Base-by-base conservation (phyloP, 2,329 filamentous ascomycete species). In the Neoarthrinium moseri region DNA sequence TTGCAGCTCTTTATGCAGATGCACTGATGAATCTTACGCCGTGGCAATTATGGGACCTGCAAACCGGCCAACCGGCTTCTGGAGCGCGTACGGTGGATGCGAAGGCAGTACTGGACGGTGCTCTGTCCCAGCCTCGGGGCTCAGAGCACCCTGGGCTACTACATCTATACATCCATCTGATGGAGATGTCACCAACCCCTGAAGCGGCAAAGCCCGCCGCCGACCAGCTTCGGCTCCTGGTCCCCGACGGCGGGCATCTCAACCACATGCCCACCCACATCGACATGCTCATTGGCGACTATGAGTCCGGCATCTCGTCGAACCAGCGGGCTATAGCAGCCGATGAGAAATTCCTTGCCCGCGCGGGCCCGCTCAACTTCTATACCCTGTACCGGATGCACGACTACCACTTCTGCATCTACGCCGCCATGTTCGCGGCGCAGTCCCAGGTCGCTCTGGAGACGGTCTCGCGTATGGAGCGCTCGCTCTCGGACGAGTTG, bases 221-320 rank as follows among this genome's bases (percentile, higher is more conserved):
- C 5, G 77, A 89, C 55, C 66, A 70, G 13, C 72, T 90, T 10
- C 80, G 86, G 18, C 73, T 71, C 8, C 72, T 89, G 2, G 78
- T 86, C 0, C 86, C 86, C 0, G 85, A 89, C 58, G 74, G 80
- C 0, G 86, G 86, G 1, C 87, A 91, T 61, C 67, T 89, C 1
- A 73, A 83, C 32, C 86, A 90, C 57, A 91, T 92, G 88, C 87
- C 87, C 0, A 82, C 82, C 0, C 88, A 92, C 61, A 71, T 91
- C 27, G 87, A 91, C 60, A 78, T 89, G 10, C 74, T 91, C 0
- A 78, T 83, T 22, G 88, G 88, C 11, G 80, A 90, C 55, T 91
- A 90, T 58, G 70, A 76, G 23, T 72, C 73, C 7, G 85, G 85
- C 4, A 82, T 91, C 42, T 68, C 70, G 1, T 84, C 83, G 4